Base-by-base conservation (phyloP, 176 grass and related monocot species). In the Cenchrus purpureus region DNA sequence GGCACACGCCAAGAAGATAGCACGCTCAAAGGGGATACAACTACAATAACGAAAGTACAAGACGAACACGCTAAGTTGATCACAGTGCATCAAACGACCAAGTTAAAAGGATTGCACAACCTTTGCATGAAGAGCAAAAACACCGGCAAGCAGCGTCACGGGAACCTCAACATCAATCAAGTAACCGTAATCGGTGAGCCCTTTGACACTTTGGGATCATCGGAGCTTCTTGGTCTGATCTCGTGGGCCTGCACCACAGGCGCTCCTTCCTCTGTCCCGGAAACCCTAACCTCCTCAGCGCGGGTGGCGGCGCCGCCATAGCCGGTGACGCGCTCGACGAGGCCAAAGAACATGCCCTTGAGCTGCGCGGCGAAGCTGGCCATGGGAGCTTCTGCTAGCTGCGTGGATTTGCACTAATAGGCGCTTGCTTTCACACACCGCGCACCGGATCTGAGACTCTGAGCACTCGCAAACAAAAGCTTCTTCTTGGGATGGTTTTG, bases 341-440 rank as follows among this genome's bases (percentile, higher is more conserved):
- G 73, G 73, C 14, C 62, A 37, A 66, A 83, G 73, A 83, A 62
- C 58, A 70, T 73, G 44, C 82, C 88, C 75, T 79, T 83, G 10
- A 90, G 73, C 84, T 87, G 61, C 20, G 62, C 7, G 5, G 63
- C 68, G 84, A 87, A 82, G 79, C 85, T 80, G 4, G 84, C 88
- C 88, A 83, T 59, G 57, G 57, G 57, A n/a, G 57, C 54, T 53
- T 3, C 51, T 53, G 55, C 16, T 57, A 14, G 1, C 4, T 16
- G 53, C 14, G 19, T 59, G 19, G 2, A n/a, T 7, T 22, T n/a
- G 7, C 2, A 20, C 31, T 32, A 25, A 25, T 25, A 25, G 22
- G 22, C 22, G 22, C 22, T 25, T 25, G 22, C 22, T 25, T 25
- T 25, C 22, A 25, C 22, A 25, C 22, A 25, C 22, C 22, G 22